phyloP scores from a whole-genome alignment of 495 filamentous ascomycete species.

The Podospora anserina region DNA sequence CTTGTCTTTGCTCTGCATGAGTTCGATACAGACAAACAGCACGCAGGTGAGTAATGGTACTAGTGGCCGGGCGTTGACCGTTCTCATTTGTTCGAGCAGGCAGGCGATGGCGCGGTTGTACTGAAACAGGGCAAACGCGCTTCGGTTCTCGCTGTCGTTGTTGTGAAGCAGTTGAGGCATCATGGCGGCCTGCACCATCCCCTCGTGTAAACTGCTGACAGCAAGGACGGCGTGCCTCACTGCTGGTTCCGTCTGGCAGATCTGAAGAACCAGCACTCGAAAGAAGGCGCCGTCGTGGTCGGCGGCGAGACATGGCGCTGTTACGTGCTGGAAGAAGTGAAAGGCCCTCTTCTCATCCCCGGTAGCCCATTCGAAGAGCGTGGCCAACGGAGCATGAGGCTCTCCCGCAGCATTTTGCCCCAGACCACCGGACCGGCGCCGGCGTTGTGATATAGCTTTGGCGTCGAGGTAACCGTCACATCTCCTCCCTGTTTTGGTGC shows the following conservation, averaged over 20 bases:
- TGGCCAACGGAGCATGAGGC: conserved; percentile 20
- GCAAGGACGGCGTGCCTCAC: conserved; percentile 59
- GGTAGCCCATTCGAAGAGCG: conserved; percentile 33
- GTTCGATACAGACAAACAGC: conserved; percentile 59
- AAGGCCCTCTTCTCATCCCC: conserved; percentile 44
- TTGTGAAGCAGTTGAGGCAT: conserved; percentile 31
- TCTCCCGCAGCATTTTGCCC: conserved; percentile 7
- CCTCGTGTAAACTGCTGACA: conserved; percentile 54
- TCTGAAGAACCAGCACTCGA: conserved; percentile 54
- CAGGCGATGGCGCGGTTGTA: conserved; percentile 55
- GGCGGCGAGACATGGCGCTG: conserved; percentile 48
- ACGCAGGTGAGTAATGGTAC: conserved; percentile 54
- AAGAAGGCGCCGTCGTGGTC: conserved; percentile 55
- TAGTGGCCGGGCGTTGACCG: conserved; percentile 41
- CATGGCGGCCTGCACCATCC: conserved; percentile 28
- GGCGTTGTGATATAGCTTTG: conserved; percentile 30
- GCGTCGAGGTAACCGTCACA: conserved; percentile 44
- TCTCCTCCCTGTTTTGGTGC: conserved; percentile 44
- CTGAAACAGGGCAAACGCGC: conserved; percentile 46
- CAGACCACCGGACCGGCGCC: conserved; percentile 24
- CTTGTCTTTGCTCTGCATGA: conserved; percentile 48
- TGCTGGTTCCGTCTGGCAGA: conserved; percentile 54
- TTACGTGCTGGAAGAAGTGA: conserved; percentile 51
- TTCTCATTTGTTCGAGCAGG: conserved; percentile 38
- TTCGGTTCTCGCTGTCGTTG: conserved; percentile 33